Conservation (phyloP, 2,329 filamentous ascomycete genomes). For the Neonectria faginata region DNA sequence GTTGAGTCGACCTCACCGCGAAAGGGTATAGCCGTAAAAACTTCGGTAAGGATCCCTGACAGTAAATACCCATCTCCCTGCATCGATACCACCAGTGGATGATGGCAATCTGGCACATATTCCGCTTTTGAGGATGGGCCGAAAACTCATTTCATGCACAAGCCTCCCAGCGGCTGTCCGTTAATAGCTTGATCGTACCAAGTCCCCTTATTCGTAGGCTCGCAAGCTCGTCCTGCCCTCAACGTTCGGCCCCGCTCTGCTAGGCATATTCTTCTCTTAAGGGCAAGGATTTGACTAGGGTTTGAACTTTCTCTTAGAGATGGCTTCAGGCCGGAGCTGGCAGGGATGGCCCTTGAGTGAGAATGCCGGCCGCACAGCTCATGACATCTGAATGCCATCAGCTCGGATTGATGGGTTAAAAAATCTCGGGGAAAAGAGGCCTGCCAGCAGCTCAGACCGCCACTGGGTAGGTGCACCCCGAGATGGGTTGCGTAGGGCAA, state of each 20-base stretch:
- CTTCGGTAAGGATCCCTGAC: slow-evolving; percentile 13
- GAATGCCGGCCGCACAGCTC: slow-evolving; percentile 16
- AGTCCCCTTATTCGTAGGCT: background rate
- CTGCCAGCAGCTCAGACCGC: background rate
- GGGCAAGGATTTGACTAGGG: slow-evolving; percentile 32
- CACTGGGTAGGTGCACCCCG: background rate
- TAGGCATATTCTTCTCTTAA: slow-evolving; percentile 23
- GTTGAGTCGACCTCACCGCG: slow-evolving; percentile 2
- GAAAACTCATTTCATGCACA: slow-evolving; percentile 24
- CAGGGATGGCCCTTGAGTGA: slow-evolving; percentile 38
- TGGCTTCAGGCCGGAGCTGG: slow-evolving; percentile 30
- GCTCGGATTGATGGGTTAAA: background rate
- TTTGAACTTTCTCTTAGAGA: slow-evolving; percentile 32
- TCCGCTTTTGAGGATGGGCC: slow-evolving; percentile 21
- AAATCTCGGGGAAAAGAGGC: slow-evolving; percentile 1
- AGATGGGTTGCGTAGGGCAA: background rate
- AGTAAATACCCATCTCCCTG: slow-evolving; percentile 6
- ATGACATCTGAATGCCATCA: slow-evolving; percentile 14
- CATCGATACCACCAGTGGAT: slow-evolving; percentile 10
- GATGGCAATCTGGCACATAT: slow-evolving; percentile 26
- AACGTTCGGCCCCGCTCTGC: slow-evolving; percentile 6
- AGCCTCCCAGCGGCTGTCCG: slow-evolving; percentile 28
- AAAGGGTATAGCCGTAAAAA: slow-evolving; percentile 12
- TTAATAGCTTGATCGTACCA: slow-evolving; percentile 4
- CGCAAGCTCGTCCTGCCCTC: background rate